Percentiles rank a stretch among this genome's conserved stretches.
phyloP scores from a whole-genome alignment of 1,284 basidiomycete species.

The Malassezia restricta region DNA sequence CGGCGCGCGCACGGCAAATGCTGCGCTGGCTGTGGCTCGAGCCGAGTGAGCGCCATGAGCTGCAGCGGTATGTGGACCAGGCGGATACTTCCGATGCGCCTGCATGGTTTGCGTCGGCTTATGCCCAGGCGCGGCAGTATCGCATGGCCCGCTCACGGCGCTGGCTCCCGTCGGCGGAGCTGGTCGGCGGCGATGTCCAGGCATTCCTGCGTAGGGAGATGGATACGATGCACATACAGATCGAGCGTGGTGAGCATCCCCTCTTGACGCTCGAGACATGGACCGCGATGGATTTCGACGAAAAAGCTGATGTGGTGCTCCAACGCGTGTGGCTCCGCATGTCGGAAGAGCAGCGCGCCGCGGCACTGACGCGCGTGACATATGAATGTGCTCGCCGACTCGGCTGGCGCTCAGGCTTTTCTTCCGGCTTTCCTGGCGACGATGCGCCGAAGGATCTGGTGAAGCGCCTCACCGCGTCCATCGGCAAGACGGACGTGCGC shows the following conservation, averaged over 20 bases:
- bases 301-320: conserved; percentile 23
- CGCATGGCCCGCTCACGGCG: conserved; percentile 14
- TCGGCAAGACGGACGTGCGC: conserved; percentile 17
- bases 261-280: conserved; percentile 8
- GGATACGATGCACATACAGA: conserved; percentile 11
- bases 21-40: conserved; percentile 14
- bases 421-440: conserved; percentile 32
- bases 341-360: conserved; percentile 13
- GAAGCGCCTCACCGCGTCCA: conserved; percentile 11
- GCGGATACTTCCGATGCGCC: not conserved
- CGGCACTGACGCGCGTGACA: conserved; percentile 17
- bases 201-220: conserved; percentile 13
- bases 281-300: conserved; percentile 21
- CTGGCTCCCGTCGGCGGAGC: conserved; percentile 9
- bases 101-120: conserved; percentile 2
- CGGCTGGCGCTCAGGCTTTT: conserved; percentile 41
- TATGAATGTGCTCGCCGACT: conserved; percentile 31
- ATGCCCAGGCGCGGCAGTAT: conserved; percentile 8
- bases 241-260: not conserved
- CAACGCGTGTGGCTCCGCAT: conserved; percentile 20
- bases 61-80: conserved; percentile 1
- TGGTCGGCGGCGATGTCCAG: conserved; percentile 5
- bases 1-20: conserved; percentile 10
- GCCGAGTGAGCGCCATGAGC: conserved; percentile 1
- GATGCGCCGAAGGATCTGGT: not conserved